Evolutionary conservation across 306 rosid genomes (phyloP).

Genomic region (Mimosa bimucronata): DNA sequence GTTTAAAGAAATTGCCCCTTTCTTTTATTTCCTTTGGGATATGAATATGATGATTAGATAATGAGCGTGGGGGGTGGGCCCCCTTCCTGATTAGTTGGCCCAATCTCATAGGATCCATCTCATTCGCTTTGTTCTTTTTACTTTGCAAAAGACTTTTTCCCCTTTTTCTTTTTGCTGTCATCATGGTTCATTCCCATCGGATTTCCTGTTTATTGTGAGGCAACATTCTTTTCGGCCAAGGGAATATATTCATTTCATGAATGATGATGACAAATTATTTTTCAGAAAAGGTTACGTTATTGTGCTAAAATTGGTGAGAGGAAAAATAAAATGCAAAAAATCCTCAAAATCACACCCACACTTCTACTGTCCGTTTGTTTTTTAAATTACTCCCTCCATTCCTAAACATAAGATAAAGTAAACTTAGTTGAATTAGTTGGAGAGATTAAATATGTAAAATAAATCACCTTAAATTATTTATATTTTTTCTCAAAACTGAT

Average conservation of each 20-base stretch:
- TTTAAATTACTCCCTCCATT: no score
- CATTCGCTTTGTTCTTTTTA: neutral
- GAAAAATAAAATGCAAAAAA: no score
- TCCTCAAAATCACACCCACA: no score
- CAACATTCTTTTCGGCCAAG: neutral
- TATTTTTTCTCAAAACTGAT: no score
- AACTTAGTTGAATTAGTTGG: no score
- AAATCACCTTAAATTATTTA: no score
- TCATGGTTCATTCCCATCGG: neutral
- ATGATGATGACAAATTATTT: neutral
- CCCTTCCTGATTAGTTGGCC: neutral
- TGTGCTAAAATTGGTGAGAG: neutral
- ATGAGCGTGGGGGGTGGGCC: slow-evolving; percentile 14
- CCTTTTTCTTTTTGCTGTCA: neutral
- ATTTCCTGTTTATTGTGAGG: neutral
- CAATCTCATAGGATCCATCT: slow-evolving; percentile 20
- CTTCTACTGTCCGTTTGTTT: no score
- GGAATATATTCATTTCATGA: neutral
- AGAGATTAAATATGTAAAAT: no score
- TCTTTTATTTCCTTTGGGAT: neutral
- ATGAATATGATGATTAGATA: neutral
- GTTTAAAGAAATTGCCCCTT: no score
- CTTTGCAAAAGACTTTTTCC: neutral
- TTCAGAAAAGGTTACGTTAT: neutral
- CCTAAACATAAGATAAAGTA: no score